Evolutionary conservation across 2,329 filamentous ascomycete genomes (phyloP).

Genomic region (Exophiala viscosa): DNA sequence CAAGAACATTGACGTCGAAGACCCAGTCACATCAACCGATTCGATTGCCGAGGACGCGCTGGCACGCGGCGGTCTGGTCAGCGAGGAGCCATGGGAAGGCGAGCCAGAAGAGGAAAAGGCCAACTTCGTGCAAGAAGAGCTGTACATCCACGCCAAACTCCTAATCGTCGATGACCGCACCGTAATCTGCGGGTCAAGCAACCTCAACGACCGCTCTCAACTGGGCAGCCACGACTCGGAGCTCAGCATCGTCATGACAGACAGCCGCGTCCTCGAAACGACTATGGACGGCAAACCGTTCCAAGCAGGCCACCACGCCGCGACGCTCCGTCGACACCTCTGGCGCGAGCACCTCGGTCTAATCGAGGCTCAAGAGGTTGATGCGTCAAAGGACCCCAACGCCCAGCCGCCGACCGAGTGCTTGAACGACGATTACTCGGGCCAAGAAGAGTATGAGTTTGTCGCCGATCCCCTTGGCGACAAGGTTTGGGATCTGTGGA

Average conservation of each 20-base stretch:
- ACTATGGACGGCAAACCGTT: constrained; percentile 70
- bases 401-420: constrained; percentile 69
- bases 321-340: constrained; percentile 76
- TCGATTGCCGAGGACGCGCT: constrained; percentile 76
- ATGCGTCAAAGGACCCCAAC: constrained; percentile 66
- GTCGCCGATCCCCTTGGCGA: constrained; percentile 71
- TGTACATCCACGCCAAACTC: constrained; percentile 92
- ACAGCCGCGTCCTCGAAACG: constrained; percentile 65
- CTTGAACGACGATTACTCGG: constrained; percentile 71
- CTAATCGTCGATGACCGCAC: constrained; percentile 74
- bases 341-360: constrained; percentile 91
- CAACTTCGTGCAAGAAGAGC: constrained; percentile 81
- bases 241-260: constrained; percentile 84
- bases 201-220: constrained; percentile 70
- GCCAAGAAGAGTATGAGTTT: constrained; percentile 60
- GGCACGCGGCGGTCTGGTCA: constrained; percentile 61
- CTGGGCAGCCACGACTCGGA: constrained; percentile 82
- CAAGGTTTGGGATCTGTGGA: constrained; percentile 70
- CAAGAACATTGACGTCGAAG: constrained; percentile 45
- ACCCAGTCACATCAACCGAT: constrained; percentile 46
- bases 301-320: constrained; percentile 69
- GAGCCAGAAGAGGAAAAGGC: constrained; percentile 70
- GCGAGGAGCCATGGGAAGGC: constrained; percentile 73
- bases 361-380: constrained; percentile 66
- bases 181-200: constrained; percentile 75